Base-by-base conservation (phyloP, 495 filamentous ascomycete species). In the Hypoxylon crocopeplum region DNA sequence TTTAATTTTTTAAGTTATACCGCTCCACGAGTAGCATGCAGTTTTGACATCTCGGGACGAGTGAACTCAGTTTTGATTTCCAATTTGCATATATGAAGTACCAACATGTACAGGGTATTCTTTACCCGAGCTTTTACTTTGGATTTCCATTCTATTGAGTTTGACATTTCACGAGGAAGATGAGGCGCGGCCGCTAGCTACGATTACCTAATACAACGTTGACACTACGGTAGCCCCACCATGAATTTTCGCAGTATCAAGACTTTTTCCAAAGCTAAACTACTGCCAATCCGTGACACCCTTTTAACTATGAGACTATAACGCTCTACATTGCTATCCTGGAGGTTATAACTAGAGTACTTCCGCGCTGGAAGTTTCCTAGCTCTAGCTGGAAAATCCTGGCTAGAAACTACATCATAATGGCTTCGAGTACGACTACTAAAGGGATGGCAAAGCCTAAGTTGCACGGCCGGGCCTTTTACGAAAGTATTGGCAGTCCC, bases 401-500 rank as follows among this genome's bases (percentile, higher is more conserved):
- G 15, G 32, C 55, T 27, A 55, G 49, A 42, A 50, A 33, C n/a
- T 22, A 47, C 46, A 33, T 48, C 46, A 21, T 30, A 64, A 64
- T 59, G 53, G 32, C 52, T 17, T 48, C 64, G 1, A 57, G 20
- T 7, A 45, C 60, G 30, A 6, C 27, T 11, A 20, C 48, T 22
- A 45, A 49, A 20, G 34, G 21, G 3, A 40, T 32, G 25, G 22
- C 48, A 30, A 76, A 71, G 62, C 63, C 71, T 50, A 96, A 93
- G 69, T 77, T 96, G 1, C 83, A 86, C 57, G 94, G 94, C 5
- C 81, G 95, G 15, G 87, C 88, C 27, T 97, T 98, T 72, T 98
- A 97, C 66, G 85, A 96, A 72, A 94, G 89, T 63, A 84, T 99
- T 49, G 94, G 95, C 10, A 91, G 87, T 50, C 94, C 94, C 0